Evolutionary conservation across 2,329 filamentous ascomycete species (phyloP).

Genomic region (Trichoderma harzianum): DNA sequence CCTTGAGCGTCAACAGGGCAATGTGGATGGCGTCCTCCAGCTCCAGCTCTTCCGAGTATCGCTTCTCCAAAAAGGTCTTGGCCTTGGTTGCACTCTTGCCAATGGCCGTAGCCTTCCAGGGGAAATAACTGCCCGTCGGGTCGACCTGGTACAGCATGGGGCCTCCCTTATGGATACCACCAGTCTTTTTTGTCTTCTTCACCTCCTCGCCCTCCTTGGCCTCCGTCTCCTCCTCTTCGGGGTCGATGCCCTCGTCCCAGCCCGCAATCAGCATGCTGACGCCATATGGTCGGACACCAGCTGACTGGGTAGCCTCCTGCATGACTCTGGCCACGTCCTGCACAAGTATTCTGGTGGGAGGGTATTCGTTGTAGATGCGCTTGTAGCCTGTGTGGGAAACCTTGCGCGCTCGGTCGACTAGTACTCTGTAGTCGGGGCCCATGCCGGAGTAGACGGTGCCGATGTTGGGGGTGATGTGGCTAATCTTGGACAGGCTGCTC

Average conservation of each 20-base stretch:
- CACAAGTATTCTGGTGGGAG: constrained; percentile 97
- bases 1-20: constrained; percentile 92
- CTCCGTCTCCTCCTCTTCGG: constrained; percentile 66
- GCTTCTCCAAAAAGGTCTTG: constrained; percentile 98
- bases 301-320: constrained; percentile 97
- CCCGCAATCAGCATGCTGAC: constrained; percentile 93
- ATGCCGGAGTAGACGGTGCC: constrained; percentile 99
- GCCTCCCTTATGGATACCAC: constrained; percentile 90
- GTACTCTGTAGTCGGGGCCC: constrained; percentile 96
- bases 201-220: constrained; percentile 64
- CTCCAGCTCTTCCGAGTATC: constrained; percentile 95
- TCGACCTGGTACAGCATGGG: constrained; percentile 99
- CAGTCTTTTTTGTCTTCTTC: constrained; percentile 80
- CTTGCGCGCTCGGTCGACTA: constrained; percentile 97
- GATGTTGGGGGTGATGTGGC: constrained; percentile 96
- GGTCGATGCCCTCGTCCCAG: constrained; percentile 95
- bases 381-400: constrained; percentile 98
- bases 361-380: constrained; percentile 99
- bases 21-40: constrained; percentile 98
- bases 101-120: constrained; percentile 98
- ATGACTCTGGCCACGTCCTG: constrained; percentile 97
- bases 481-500: constrained; percentile 93
- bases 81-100: constrained; percentile 97
- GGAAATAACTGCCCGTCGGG: constrained; percentile 97
- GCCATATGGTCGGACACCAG: constrained; percentile 94